Base-by-base conservation (phyloP, 257 asterid genomes). In the Gentiana macrophylla region DNA sequence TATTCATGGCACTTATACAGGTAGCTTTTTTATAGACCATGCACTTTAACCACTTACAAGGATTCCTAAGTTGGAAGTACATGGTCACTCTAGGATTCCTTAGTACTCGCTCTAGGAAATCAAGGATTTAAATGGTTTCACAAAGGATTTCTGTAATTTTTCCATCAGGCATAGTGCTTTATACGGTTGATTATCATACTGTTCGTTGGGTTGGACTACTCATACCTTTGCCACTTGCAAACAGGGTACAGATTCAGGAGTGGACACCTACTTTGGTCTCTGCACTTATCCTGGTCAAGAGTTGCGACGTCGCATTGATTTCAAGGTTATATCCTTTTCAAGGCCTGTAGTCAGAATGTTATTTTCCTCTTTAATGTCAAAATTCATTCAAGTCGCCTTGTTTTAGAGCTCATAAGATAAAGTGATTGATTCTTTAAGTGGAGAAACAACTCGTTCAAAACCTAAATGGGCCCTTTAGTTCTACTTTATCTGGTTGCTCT, bases 201-300 rank as follows among this genome's bases (percentile, higher is more conserved):
- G 35, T 46, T 71, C 49, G 44, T 50, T 53, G 37, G 46, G 46
- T 41, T 10, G 9, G 5, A 63, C 60, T 13, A 12, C 55, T 47
- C 58, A 56, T 49, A 35, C 6, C 50, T 50, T 3, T 53, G 58
- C 34, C 44, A 38, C 63, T 8, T 57, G 54, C 15, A 41, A 3
- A 32, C 80, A 91, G 98, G 93, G 88, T 57, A 81, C 85, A 11
- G 95, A 85, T 72, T 72, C 84, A 50, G 97, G 97, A 58, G 93
- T 92, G 64, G 98, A 92, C 70, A 92, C 97, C 7, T 92, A 81
- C 70, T 87, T 85, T 73, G 98, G 98, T 49, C 94, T 92, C 47
- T 92, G 95, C 84, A 85, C 95, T 51, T 83, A 72, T 55, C 94
- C 90, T 61, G 91, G 93, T 54, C 82, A 61, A 70, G 95, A 88